Evolutionary conservation across 2,329 filamentous ascomycete genomes (phyloP), one percentile per base, ranked within the genome.

Genomic region (Setomelanomma holmii): DNA sequence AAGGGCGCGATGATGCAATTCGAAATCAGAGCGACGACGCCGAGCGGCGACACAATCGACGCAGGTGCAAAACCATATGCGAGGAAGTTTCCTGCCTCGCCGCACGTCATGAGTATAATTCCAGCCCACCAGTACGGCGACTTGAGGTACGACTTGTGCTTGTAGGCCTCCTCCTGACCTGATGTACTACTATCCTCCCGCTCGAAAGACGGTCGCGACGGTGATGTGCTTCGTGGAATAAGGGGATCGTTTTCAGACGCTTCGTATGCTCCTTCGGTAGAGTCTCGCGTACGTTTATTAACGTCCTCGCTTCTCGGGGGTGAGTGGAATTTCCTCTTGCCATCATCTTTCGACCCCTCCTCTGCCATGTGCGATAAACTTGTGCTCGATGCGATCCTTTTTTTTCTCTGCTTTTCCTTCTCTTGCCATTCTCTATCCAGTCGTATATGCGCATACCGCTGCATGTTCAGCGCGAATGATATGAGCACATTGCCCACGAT

Each of bases 71-170:
- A 99, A 20, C 95, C 95, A 69, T 99, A 99, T 0, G 95, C 95
- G 58, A 99, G 79, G 70, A 99, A 99, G 74, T 99, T 99, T 45
- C 95, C 95, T 70, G 90, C 89, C 78, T 99, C 95, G 51, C 95
- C 95, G 20, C 96, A 79, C 0, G 88, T 91, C 85, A 99, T 99
- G 53, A 99, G 82, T 14, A 96, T 84, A 61, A 98, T 93, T 17
- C 95, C 95, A 24, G 88, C 78, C 95, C 95, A 99, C 95, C 95
- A 99, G 71, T 95, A 97, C 1, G 92, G 91, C 30, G 92, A 96
- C 59, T 86, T 87, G 53, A 99, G 84, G 74, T 99, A 99, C 5
- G 86, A 89, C 51, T 88, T 87, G 23, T 86, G 79, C 55, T 80
- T 79, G 30, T 69, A 73, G 1, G 72, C 67, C 3, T 64, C 67